phyloP scores from a whole-genome alignment of 257 asterid genomes.

The Datura wrightii region DNA sequence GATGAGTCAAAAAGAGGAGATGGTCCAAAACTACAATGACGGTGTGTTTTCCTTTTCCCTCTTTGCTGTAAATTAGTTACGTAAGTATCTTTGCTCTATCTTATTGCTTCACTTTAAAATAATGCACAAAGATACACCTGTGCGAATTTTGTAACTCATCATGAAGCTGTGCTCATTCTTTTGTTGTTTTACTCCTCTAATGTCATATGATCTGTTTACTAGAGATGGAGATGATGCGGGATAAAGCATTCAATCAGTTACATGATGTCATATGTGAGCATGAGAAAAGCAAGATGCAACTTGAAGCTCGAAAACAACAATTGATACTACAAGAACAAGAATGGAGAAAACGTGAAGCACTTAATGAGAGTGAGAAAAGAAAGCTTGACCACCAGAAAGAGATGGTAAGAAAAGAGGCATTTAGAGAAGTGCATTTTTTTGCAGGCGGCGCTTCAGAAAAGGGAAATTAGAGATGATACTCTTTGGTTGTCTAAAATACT shows the following conservation, averaged over 20 bases:
- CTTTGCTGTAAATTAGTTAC: not conserved
- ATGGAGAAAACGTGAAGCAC: conserved; percentile 28
- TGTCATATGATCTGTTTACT: not conserved
- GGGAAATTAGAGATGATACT: not conserved
- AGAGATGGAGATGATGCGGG: conserved; percentile 38
- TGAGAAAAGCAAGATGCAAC: conserved; percentile 1
- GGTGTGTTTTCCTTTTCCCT: conserved; percentile 34
- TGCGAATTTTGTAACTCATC: not conserved
- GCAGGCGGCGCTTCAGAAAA: not conserved
- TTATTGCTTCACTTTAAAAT: conserved; percentile 15
- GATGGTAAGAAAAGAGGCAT: conserved; percentile 30
- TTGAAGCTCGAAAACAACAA: conserved; percentile 27
- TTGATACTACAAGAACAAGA: conserved; percentile 29
- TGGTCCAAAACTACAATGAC: conserved; percentile 22
- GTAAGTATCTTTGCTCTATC: not conserved
- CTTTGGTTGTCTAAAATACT: conserved; percentile 19
- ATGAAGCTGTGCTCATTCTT: not conserved
- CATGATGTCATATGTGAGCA: conserved; percentile 29
- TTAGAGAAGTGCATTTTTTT: not conserved
- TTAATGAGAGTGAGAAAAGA: conserved; percentile 30
- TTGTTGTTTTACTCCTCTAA: conserved; percentile 17
- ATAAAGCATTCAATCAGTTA: conserved; percentile 31
- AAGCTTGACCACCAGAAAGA: conserved; percentile 33
- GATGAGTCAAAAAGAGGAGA: conserved; percentile 36
- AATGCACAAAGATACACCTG: not conserved